Percentiles rank a stretch among this genome's conserved stretches.
These are phyloP conservation scores for Vitellaria paradoxa DNA, from an alignment of 179 eudicot species.

Conservation along the genomic window DNA sequence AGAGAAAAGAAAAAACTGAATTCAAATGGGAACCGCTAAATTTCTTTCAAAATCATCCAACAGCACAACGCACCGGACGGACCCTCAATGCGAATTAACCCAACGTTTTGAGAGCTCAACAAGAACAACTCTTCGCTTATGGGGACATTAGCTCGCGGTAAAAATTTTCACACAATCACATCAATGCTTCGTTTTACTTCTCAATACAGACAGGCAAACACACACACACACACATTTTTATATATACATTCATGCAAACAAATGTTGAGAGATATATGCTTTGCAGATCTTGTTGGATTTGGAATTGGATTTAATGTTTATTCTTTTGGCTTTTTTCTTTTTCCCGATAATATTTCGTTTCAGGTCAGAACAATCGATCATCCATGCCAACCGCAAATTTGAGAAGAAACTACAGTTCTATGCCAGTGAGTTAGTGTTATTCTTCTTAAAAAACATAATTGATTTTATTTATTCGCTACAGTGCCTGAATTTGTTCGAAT, in stretches of 20 bases:
- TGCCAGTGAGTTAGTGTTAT: slow-evolving; percentile 41
- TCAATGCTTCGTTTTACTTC: not conserved
- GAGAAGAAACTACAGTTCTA: slow-evolving; percentile 74
- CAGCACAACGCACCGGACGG: too few relatives aligned
- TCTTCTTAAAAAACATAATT: too few relatives aligned
- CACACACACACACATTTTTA: too few relatives aligned
- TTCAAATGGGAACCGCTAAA: too few relatives aligned
- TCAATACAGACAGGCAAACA: not conserved
- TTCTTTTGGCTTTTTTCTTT: not conserved
- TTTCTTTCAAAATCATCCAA: too few relatives aligned
- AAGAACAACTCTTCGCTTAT: too few relatives aligned
- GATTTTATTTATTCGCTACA: too few relatives aligned
- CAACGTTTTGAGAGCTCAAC: not conserved
- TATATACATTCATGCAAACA: too few relatives aligned
- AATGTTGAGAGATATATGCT: not conserved
- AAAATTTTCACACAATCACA: not conserved
- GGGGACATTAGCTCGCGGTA: slow-evolving; percentile 20
- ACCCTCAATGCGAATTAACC: too few relatives aligned
- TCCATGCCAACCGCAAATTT: slow-evolving; percentile 61
- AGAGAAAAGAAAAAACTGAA: too few relatives aligned
- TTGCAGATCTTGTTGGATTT: not conserved
- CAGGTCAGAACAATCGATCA: slow-evolving; percentile 41
- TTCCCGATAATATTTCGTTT: not conserved
- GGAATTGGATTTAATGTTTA: not conserved
- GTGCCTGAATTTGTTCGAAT: too few relatives aligned